Evolutionary conservation across 2,329 filamentous ascomycete genomes (phyloP).

Genomic region (Aspergillus uvarum): DNA sequence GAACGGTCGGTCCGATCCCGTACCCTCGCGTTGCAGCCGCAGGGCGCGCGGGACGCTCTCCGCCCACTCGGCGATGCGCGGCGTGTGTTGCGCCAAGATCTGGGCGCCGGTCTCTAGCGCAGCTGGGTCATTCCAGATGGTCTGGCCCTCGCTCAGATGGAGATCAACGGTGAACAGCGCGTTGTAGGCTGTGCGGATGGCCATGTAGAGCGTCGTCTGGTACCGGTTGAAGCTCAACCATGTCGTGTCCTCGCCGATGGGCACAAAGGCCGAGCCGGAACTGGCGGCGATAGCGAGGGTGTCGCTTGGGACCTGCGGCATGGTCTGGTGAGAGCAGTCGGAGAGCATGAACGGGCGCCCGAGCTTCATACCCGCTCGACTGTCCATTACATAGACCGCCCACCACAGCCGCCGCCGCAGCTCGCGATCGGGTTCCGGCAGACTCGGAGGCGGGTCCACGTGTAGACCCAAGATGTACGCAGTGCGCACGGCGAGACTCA

Average conservation of each 20-base stretch:
- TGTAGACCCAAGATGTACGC: slow-evolving; percentile 5
- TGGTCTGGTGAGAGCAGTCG: neutral
- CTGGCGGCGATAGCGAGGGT: slow-evolving; percentile 7
- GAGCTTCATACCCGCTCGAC: slow-evolving; percentile 19
- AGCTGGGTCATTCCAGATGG: neutral
- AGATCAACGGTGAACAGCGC: slow-evolving; percentile 13
- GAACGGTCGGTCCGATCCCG: neutral
- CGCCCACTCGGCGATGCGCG: neutral
- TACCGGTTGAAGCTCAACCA: slow-evolving; percentile 22
- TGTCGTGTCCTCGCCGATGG: slow-evolving; percentile 12
- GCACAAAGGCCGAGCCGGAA: slow-evolving; percentile 19
- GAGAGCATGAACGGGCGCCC: slow-evolving; percentile 17
- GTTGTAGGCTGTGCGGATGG: slow-evolving; percentile 12
- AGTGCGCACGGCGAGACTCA: neutral
- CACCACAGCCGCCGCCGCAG: slow-evolving; percentile 8
- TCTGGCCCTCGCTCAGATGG: neutral
- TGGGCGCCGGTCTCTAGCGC: neutral
- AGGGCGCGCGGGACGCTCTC: neutral
- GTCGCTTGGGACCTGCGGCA: slow-evolving; percentile 12
- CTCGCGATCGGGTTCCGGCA: neutral
- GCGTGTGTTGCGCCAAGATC: neutral
- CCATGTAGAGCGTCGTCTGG: slow-evolving; percentile 12
- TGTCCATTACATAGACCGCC: slow-evolving; percentile 14
- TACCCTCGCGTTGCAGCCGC: neutral
- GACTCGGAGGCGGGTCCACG: neutral